phyloP scores from a whole-genome alignment of 2,329 filamentous ascomycete genomes.

The Fusarium redolens region DNA sequence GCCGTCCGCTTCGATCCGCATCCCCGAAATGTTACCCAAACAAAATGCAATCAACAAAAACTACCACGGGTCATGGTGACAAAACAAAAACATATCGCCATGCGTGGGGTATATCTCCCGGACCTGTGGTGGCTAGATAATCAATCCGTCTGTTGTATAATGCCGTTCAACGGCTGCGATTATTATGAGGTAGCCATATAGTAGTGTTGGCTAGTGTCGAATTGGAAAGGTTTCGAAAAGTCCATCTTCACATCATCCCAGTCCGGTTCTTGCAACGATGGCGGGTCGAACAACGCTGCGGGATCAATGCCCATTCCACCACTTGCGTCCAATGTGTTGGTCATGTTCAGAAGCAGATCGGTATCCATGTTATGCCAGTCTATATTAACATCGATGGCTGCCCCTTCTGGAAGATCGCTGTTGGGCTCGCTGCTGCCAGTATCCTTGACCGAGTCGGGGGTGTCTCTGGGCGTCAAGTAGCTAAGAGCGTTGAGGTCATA shows the following conservation, averaged over 20 bases:
- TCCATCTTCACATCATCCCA: conserved; percentile 65
- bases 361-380: conserved; percentile 61
- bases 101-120: conserved; percentile 47
- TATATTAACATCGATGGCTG: conserved; percentile 64
- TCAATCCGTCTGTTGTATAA: conserved; percentile 1
- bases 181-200: conserved; percentile 47
- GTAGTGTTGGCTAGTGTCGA: conserved; percentile 58
- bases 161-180: conserved; percentile 2
- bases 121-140: conserved; percentile 22
- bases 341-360: conserved; percentile 58
- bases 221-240: conserved; percentile 64
- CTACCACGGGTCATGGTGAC: conserved; percentile 14
- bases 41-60: conserved; percentile 17
- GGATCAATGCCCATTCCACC: conserved; percentile 39
- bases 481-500: conserved; percentile 63
- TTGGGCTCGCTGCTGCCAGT: conserved; percentile 69
- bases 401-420: conserved; percentile 69
- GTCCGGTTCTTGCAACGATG: conserved; percentile 43
- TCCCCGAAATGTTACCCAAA: conserved; percentile 23
- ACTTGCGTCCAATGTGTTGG: conserved; percentile 45
- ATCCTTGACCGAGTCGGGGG: conserved; percentile 73
- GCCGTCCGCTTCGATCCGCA: background rate
- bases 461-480: conserved; percentile 71
- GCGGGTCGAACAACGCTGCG: conserved; percentile 43
- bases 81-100: conserved; percentile 34